A percentile compares a stretch with the other conserved stretches of the same genome.
These are phyloP conservation scores for Astrothelium subdiscretum DNA, from an alignment of 495 filamentous ascomycete genomes.

Conservation along the genomic window DNA sequence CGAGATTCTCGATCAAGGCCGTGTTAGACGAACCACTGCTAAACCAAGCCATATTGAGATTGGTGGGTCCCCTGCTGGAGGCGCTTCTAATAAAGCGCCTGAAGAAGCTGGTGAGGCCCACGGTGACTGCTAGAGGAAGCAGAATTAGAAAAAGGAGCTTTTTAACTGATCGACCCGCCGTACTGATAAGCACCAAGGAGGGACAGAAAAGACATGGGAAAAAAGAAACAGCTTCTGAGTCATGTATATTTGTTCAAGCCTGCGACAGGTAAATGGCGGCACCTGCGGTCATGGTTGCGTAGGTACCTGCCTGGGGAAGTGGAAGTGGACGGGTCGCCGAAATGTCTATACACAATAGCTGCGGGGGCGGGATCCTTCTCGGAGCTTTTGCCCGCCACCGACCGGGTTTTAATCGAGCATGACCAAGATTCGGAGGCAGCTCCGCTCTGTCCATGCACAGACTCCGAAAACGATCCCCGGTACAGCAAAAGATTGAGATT, in stretches of 20 bases:
- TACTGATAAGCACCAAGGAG: background rate
- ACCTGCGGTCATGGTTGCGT: background rate
- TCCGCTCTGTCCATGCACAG: too few species aligned
- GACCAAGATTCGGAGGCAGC: too few species aligned
- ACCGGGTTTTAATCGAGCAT: too few species aligned
- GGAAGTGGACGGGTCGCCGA: too few species aligned
- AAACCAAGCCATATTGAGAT: constrained; percentile 73
- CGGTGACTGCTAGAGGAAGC: background rate
- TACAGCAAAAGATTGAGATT: too few species aligned
- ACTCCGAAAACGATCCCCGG: too few species aligned
- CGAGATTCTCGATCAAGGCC: constrained; percentile 71
- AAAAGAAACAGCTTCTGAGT: background rate
- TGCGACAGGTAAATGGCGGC: background rate
- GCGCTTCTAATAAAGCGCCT: constrained; percentile 8
- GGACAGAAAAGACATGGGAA: too few species aligned
- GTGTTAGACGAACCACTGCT: constrained; percentile 68
- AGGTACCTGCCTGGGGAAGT: too few species aligned
- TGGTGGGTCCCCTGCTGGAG: background rate
- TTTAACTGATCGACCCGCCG: background rate
- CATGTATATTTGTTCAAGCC: background rate
- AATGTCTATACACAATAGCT: too few species aligned
- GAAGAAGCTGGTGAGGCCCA: background rate
- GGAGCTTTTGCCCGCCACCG: background rate
- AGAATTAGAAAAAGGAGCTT: background rate
- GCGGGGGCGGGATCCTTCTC: too few species aligned